Evolutionary conservation across 768 basidiomycete species (phyloP), one percentile per base, ranked within the genome.

Genomic region (Mycena leptocephala): DNA sequence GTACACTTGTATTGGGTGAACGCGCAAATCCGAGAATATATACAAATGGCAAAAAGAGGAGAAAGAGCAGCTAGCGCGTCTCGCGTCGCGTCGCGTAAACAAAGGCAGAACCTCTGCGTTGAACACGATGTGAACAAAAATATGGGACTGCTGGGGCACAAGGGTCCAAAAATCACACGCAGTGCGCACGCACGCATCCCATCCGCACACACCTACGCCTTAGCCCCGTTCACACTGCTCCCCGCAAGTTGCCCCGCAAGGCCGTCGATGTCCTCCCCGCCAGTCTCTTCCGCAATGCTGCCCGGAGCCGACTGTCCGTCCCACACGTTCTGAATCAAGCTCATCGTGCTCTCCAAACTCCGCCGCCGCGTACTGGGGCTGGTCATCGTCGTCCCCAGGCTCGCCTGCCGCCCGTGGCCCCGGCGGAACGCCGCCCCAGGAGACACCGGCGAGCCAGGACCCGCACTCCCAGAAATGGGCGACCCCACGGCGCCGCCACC

Each of bases 291-390:
- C 59, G 88, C 88, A 58, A 88, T 87, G 59, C 86, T 86, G 43
- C 87, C 87, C 43, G 85, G 79, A 32, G 80, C 75, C 65, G 81
- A 82, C 79, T 90, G 93, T 37, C 95, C 95, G 65, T 98, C 97
- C 85, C 94, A 93, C 8, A 95, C 98, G 79, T 96, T 96, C 85
- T 97, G 94, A 81, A 99, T 98, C 83, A 99, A 91, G 76, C 94
- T 94, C 89, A 97, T 97, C 66, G 98, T 99, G 83, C 95, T 97
- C 89, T 99, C 98, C 83, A 99, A 84, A 83, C 95, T 96, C 83
- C 98, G 88, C 85, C 98, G 88, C 78, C 98, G 88, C 63, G 94
- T 99, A 83, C 96, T 97, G 18, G 98, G 98, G 81, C 94, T 95
- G 64, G 97, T 98, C 92, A 94, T 95, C 78, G 97, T 99, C 78